Evolutionary conservation across 2,329 filamentous ascomycete genomes (phyloP).

Genomic region (Paecilomyces formosus): DNA sequence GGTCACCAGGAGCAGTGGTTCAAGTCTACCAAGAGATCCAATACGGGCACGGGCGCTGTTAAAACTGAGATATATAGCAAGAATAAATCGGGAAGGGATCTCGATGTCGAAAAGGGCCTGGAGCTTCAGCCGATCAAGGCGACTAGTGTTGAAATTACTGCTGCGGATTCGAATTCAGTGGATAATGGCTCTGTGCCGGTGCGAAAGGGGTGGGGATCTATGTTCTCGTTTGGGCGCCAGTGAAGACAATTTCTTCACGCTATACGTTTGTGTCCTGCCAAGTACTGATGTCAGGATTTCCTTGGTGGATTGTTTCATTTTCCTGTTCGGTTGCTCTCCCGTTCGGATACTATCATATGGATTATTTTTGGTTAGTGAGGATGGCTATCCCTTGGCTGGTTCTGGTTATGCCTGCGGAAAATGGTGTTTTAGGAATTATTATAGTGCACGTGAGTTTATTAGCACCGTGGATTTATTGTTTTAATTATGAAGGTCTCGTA

Average conservation of each 20-base stretch:
- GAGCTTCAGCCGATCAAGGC: not conserved
- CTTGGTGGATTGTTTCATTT: not conserved
- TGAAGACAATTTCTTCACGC: not conserved
- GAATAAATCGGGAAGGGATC: not conserved
- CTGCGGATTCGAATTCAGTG: not conserved
- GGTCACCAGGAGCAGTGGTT: not conserved
- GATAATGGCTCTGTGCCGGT: not conserved
- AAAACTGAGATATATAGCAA: not conserved
- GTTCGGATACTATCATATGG: not conserved
- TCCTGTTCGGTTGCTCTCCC: not conserved
- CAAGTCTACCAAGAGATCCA: not conserved
- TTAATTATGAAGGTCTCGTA: too few species aligned
- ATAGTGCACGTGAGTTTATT: too few species aligned
- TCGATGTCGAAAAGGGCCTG: not conserved
- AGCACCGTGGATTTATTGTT: too few species aligned
- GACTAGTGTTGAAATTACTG: slow-evolving; percentile 4
- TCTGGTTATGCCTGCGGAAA: too few species aligned
- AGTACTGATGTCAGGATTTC: not conserved
- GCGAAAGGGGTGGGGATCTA: slow-evolving; percentile 1
- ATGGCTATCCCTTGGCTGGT: not conserved
- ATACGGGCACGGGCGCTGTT: not conserved
- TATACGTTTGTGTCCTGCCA: not conserved
- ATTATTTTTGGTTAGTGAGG: not conserved
- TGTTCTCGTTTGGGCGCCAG: slow-evolving; percentile 6
- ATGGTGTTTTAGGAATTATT: too few species aligned